Evolutionary conservation across 2,329 filamentous ascomycete genomes (phyloP).

Genomic region (Ceratocystis harringtonii): DNA sequence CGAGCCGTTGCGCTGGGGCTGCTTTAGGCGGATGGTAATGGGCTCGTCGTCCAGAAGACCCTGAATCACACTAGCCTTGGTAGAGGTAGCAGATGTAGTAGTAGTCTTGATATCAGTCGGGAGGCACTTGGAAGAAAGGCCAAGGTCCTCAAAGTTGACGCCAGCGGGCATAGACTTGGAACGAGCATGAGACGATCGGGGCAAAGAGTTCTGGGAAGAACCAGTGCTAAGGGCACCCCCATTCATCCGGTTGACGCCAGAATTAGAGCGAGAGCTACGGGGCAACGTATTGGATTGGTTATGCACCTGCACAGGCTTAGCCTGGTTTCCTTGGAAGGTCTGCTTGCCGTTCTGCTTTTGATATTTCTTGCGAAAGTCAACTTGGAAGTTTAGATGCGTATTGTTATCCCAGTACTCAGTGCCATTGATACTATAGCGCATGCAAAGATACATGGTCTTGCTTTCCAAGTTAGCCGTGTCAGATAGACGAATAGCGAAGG

Average conservation of each 20-base stretch:
- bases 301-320: slow-evolving; percentile 14
- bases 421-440: slow-evolving; percentile 72
- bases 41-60: slow-evolving; percentile 40
- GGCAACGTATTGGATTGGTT: slow-evolving; percentile 31
- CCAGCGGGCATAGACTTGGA: slow-evolving; percentile 42
- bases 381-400: slow-evolving; percentile 68
- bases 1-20: slow-evolving; percentile 39
- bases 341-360: slow-evolving; percentile 46
- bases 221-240: slow-evolving; percentile 19
- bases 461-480: slow-evolving; percentile 82
- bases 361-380: slow-evolving; percentile 76
- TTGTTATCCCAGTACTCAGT: slow-evolving; percentile 97
- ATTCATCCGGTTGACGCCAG: slow-evolving; percentile 23
- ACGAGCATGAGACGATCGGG: slow-evolving; percentile 24
- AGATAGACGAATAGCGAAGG: slow-evolving; percentile 82
- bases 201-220: slow-evolving; percentile 3
- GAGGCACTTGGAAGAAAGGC: background rate
- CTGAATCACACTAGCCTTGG: slow-evolving; percentile 30
- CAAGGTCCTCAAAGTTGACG: slow-evolving; percentile 41
- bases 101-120: background rate
- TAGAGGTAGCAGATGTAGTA: background rate
- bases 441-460: slow-evolving; percentile 85
- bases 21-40: slow-evolving; percentile 51
- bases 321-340: slow-evolving; percentile 29
- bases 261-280: slow-evolving; percentile 43